These are phyloP conservation scores for Actinomortierella ambigua DNA, from an alignment of 371 early-diverging fungal genomes.

Conservation along the genomic window DNA sequence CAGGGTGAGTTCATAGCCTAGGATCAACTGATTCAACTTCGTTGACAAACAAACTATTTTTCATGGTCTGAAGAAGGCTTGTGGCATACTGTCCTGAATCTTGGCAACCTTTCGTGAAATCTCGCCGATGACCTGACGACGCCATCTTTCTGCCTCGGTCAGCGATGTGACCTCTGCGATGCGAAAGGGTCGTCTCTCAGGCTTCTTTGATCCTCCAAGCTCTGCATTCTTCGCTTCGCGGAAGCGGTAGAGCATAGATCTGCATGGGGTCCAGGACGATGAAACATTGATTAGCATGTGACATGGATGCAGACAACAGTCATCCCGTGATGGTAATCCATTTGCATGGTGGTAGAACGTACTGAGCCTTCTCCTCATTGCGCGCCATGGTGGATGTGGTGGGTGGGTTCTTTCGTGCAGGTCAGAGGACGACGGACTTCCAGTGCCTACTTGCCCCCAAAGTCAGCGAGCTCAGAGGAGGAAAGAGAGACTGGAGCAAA, in stretches of 20 bases:
- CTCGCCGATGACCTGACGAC: conserved; percentile 86
- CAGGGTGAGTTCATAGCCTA: not conserved
- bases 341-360: conserved; percentile 17
- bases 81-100: conserved; percentile 84
- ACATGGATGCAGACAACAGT: not conserved
- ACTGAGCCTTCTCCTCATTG: conserved; percentile 97
- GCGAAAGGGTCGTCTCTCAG: conserved; percentile 77
- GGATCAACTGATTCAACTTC: too few species aligned
- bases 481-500: too few species aligned
- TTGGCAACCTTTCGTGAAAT: conserved; percentile 87
- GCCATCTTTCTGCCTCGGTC: conserved; percentile 89
- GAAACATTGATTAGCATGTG: not conserved
- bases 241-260: conserved; percentile 96
- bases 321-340: not conserved
- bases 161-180: conserved; percentile 73
- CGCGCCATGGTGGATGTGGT: conserved; percentile 71
- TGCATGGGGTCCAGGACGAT: conserved; percentile 11
- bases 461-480: too few species aligned
- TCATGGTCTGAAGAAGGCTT: not conserved
- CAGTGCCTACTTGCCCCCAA: too few species aligned
- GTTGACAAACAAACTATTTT: not conserved
- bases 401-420: not conserved
- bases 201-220: conserved; percentile 68
- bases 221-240: conserved; percentile 92
- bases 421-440: not conserved